Evolutionary conservation across 106 monocot species (phyloP).

Genomic region (Narthecium ossifragum): DNA sequence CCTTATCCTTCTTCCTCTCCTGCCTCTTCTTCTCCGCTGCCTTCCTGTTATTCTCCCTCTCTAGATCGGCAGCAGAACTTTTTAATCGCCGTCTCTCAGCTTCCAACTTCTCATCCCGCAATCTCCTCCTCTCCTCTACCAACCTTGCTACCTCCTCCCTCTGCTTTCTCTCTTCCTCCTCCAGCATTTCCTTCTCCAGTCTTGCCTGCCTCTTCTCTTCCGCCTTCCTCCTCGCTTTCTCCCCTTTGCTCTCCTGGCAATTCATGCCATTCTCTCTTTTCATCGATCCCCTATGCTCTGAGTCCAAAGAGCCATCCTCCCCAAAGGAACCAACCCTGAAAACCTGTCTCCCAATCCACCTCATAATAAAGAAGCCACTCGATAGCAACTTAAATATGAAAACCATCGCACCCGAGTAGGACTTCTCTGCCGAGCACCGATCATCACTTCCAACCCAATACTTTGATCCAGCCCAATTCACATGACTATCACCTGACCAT

Average conservation of each 20-base stretch:
- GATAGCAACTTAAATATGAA: slow-evolving; percentile 19
- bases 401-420: slow-evolving; percentile 28
- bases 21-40: slow-evolving; percentile 49
- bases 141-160: slow-evolving; percentile 87
- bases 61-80: slow-evolving; percentile 23
- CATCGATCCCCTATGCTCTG: slow-evolving; percentile 26
- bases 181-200: slow-evolving; percentile 85
- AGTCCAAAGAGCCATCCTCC: slow-evolving; percentile 36
- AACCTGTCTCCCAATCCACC: slow-evolving; percentile 46
- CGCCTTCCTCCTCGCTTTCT: slow-evolving; percentile 85
- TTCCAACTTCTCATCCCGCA: slow-evolving; percentile 67
- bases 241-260: slow-evolving; percentile 56
- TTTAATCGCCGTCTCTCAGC: slow-evolving; percentile 47
- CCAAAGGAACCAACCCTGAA: slow-evolving; percentile 27
- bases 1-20: slow-evolving; percentile 64
- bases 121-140: slow-evolving; percentile 76
- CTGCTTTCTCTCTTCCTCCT: slow-evolving; percentile 94
- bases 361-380: slow-evolving; percentile 19
- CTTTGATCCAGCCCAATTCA: background rate
- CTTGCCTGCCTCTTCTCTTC: slow-evolving; percentile 89
- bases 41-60: slow-evolving; percentile 43
- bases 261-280: slow-evolving; percentile 42
- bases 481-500: slow-evolving; percentile 8
- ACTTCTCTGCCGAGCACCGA: slow-evolving; percentile 24
- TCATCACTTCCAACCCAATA: slow-evolving; percentile 19